Base-by-base conservation (phyloP, 768 basidiomycete genomes). In the Pleurotus pulmonarius region DNA sequence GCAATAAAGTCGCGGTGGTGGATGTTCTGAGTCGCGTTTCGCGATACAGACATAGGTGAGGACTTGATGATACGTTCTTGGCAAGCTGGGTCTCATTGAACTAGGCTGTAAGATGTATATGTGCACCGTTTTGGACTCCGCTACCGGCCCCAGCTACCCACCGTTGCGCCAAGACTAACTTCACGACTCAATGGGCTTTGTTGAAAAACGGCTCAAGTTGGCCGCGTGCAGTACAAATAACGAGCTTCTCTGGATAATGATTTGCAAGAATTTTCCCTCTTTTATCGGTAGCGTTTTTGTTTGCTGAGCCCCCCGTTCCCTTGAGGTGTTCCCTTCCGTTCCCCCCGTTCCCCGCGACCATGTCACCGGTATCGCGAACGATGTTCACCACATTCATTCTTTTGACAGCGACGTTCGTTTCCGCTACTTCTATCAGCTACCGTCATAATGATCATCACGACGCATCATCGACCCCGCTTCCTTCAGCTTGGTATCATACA, bases 401-500 rank as follows among this genome's bases (percentile, higher is more conserved):
- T 34, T 64, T 65, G 46, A n/a, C 20, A 4, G 20, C 26, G 9
- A 47, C 48, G 1, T 38, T 70, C 16, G 59, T 60, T 34, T 34
- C 29, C 9, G 29, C 29, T n/a, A 58, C 60, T 49, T 67, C 67
- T 49, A 63, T 63, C 18, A 56, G 67, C 20, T 65, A 67, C 56
- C 64, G 70, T 41, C 48, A 47, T 56, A 62, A 69, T 58, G 69
- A 70, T 48, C 67, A 74, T 55, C 39, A 64, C 26, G 70, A 74
- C 59, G 46, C 60, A 26, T 58, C 68, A 34, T 49, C 60, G 6
- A 54, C 61, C 58, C 59, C 64, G 2, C 71, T 79, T 11, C 75
- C 78, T 24, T 63, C 58, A 13, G 56, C 65, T 5, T 92, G 90
- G 90, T 83, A 80, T 64, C 91, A 90, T 51, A 64, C 70, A 41